Conservation (phyloP, 2,329 filamentous ascomycete species). For the Calonectria naviculata region DNA sequence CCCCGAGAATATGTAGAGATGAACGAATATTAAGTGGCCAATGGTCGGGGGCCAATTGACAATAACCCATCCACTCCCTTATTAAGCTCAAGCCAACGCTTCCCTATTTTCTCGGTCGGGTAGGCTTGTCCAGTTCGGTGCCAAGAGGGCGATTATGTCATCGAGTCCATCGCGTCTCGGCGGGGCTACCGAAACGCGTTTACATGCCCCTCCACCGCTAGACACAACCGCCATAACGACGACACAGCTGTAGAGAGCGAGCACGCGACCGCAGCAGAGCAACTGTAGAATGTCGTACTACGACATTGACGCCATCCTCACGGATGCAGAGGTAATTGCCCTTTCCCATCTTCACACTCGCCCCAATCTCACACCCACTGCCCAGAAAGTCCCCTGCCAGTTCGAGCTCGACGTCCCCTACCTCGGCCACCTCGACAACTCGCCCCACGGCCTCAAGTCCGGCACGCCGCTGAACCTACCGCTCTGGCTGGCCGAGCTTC, state of each 20-base stretch:
- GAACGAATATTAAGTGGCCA: not conserved
- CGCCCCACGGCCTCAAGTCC: slow-evolving; percentile 78
- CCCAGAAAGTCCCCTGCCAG: slow-evolving; percentile 91
- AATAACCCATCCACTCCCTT: not conserved
- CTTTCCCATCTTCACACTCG: not conserved
- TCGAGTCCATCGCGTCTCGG: slow-evolving; percentile 31
- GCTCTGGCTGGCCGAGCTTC: slow-evolving; percentile 95
- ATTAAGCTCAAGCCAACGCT: not conserved
- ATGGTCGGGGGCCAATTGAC: not conserved
- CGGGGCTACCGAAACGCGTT: slow-evolving; percentile 33
- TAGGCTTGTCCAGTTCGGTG: not conserved
- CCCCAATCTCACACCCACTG: slow-evolving; percentile 3
- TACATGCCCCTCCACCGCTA: slow-evolving; percentile 18
- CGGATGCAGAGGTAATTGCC: slow-evolving; percentile 76
- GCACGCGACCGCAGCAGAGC: not conserved
- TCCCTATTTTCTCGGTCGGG: not conserved
- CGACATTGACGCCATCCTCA: slow-evolving; percentile 85
- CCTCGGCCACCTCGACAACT: slow-evolving; percentile 90
- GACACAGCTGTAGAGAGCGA: not conserved
- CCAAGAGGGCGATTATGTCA: slow-evolving; percentile 36
- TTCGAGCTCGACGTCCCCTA: slow-evolving; percentile 91
- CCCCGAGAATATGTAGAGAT: not conserved
- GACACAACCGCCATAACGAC: not conserved
- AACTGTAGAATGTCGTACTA: slow-evolving; percentile 76
- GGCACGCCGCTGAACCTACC: slow-evolving; percentile 86